A percentile compares a stretch with the other conserved stretches of the same genome.
phyloP scores from a whole-genome alignment of 2,329 filamentous ascomycete genomes.

The Anisogramma anomala region DNA sequence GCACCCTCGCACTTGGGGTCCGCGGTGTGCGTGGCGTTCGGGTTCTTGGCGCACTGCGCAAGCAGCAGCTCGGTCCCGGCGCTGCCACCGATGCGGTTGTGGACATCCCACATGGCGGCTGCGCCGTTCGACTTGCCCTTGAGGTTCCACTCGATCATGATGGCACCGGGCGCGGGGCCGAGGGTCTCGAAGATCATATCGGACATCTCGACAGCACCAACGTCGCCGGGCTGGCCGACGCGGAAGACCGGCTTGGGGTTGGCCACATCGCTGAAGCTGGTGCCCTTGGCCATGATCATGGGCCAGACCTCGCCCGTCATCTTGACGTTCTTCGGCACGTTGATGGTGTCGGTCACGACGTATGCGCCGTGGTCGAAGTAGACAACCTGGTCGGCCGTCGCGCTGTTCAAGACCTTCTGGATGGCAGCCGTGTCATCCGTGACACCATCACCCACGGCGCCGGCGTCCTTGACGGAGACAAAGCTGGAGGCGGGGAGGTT shows the following conservation, averaged over 20 bases:
- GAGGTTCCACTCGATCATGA: conserved; percentile 87
- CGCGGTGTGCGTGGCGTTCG: conserved; percentile 46
- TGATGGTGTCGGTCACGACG: conserved; percentile 56
- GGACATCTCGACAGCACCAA: conserved; percentile 73
- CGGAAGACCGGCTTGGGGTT: conserved; percentile 80
- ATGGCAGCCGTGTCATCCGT: conserved; percentile 82
- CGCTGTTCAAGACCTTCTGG: conserved; percentile 63
- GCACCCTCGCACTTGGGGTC: conserved; percentile 61
- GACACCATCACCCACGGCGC: conserved; percentile 76
- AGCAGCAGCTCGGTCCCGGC: conserved; percentile 75
- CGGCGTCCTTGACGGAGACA: conserved; percentile 68
- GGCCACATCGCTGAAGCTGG: conserved; percentile 58
- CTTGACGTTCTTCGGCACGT: conserved; percentile 66
- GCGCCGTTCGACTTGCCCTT: conserved; percentile 54
- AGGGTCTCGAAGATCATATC: conserved; percentile 78
- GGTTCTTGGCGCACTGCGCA: conserved; percentile 68
- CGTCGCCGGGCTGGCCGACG: conserved; percentile 65
- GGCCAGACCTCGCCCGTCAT: conserved; percentile 91
- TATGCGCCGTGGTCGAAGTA: conserved; percentile 71
- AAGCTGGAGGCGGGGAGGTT: conserved; percentile 55
- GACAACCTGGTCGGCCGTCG: conserved; percentile 51
- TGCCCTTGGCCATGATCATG: conserved; percentile 71
- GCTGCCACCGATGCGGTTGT: conserved; percentile 82
- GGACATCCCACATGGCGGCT: conserved; percentile 86
- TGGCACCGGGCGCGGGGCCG: conserved; percentile 74